Percentiles rank a stretch among this genome's conserved stretches.
These are phyloP conservation scores for Zarea fungicola DNA, from an alignment of 2,329 filamentous ascomycete genomes.

Conservation along the genomic window DNA sequence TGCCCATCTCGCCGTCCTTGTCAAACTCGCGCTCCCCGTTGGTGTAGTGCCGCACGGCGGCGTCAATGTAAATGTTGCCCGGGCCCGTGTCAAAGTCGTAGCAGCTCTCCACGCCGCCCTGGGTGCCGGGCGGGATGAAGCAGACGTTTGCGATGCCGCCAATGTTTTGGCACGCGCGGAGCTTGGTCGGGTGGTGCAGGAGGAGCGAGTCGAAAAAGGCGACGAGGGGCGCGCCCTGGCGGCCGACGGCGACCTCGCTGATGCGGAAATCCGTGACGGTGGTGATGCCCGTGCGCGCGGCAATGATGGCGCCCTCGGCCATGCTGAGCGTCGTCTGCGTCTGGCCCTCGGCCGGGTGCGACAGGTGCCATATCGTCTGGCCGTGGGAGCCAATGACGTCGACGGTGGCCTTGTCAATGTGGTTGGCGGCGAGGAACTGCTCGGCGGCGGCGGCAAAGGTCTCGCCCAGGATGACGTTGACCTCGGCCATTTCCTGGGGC, in stretches of 20 bases:
- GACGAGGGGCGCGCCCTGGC: slow-evolving; percentile 50
- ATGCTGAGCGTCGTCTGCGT: slow-evolving; percentile 47
- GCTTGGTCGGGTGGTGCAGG: slow-evolving; percentile 50
- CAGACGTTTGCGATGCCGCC: slow-evolving; percentile 57
- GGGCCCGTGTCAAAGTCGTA: slow-evolving; percentile 53
- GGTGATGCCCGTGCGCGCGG: slow-evolving; percentile 52
- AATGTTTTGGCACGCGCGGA: slow-evolving; percentile 57
- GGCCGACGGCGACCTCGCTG: slow-evolving; percentile 46
- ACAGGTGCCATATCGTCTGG: slow-evolving; percentile 53
- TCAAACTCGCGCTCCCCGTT: slow-evolving; percentile 46
- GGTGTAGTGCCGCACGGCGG: slow-evolving; percentile 49
- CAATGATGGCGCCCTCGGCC: slow-evolving; percentile 52
- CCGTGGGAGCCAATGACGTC: slow-evolving; percentile 54
- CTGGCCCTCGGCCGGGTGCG: slow-evolving; percentile 44
- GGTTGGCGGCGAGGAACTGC: slow-evolving; percentile 41
- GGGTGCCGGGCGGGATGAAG: slow-evolving; percentile 48
- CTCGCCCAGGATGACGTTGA: slow-evolving; percentile 53
- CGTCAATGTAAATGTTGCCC: slow-evolving; percentile 53
- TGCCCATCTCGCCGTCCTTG: slow-evolving; percentile 45
- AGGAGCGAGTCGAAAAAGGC: slow-evolving; percentile 52
- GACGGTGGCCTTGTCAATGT: slow-evolving; percentile 39
- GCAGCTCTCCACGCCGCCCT: slow-evolving; percentile 22
- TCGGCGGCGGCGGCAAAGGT: slow-evolving; percentile 49
- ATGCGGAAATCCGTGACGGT: slow-evolving; percentile 54
- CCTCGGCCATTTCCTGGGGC: slow-evolving; percentile 47